Evolutionary conservation across 257 asterid species (phyloP), one percentile per base, ranked within the genome.

Genomic region (Rubia yunnanensis): DNA sequence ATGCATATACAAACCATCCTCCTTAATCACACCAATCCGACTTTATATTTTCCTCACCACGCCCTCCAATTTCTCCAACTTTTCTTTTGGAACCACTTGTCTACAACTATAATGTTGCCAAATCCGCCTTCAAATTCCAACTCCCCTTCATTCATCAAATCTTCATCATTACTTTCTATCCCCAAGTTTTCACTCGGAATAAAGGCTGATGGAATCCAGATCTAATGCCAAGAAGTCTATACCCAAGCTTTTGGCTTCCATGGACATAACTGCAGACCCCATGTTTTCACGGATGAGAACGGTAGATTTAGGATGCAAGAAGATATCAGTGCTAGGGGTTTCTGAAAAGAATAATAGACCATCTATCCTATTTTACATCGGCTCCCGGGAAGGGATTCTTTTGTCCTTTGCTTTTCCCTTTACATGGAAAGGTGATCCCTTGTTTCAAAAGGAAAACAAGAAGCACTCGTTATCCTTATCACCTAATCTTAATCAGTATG

Each of bases 1-100:
- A 5, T 97, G 95, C 95, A 92, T 92, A 90, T 86, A 85, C 1
- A 89, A 74, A 17, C 98, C 97, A 70, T 80, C 85, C 57, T 92
- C 95, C 70, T 82, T 85, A 63, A 92, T 85, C 30, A 76, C 82
- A 38, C 97, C 97, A 49, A 84, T 85, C 65, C 85, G 96, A 65
- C 94, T 73, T 78, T 87, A 89, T 7, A 92, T 85, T 78, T 89
- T 89, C 56, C 88, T 71, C 34, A 92, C 38, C 0, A 89, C 96
- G 4, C 94, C 96, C 77, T 84, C 97, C 76, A 92, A 74, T 66
- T 89, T 92, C 10, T 85, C 96, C 38, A 81, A 84, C 54, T 92
- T 92, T 70, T 92, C 98, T 46, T 64, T 78, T 0, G 90, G 86
- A 39, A 92, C 97, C 58, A 87, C 83, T 92, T 92, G 63, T 92